Evolutionary conservation across 75 land plant species (phyloP), one percentile per base, ranked within the genome.

Genomic region (Picea glauca): DNA sequence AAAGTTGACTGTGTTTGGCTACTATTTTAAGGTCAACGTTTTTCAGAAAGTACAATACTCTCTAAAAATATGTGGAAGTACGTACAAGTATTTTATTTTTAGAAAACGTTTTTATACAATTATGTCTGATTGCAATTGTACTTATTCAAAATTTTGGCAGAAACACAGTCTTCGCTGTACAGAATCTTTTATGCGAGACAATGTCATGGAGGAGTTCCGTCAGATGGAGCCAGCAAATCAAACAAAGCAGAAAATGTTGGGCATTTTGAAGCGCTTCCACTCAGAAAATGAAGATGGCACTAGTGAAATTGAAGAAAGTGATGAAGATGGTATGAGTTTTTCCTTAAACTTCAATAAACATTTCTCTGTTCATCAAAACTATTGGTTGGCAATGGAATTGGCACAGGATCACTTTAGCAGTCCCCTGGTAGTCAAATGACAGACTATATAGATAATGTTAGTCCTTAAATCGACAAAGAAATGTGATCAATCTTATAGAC

Each of bases 161-260:
- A 78, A 85, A 56, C 99, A 96, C 73, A 94, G 95, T 65, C 58
- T 83, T 61, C 87, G 91, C 13, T 96, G 99, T 85, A 92, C 98
- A 33, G 99, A 96, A 64, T 89, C 94, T 0, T 96, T 96, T 78
- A 92, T 86, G 88, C 84, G 88, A 40, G 99, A 96, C 31, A 96
- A 96, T 89, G 98, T 96, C 1, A 62, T 87, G 78, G 84, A 82
- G 66, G 94, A 92, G 83, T 68, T 94, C 84, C 74, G 78, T 76
- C 89, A 90, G 8, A 21, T 91, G 26, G 75, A 80, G 23, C 80
- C 89, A 35, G 82, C 87, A 60, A 84, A 82, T 74, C 89, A 82
- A 66, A 82, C 86, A 26, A 92, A 87, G 63, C 62, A 60, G 21
- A 92, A 85, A 77, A 92, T 91, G 93, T 58, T 92, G n/a, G 89